Base-by-base conservation (phyloP, 257 asterid genomes). In the Cinchona pubescens region DNA sequence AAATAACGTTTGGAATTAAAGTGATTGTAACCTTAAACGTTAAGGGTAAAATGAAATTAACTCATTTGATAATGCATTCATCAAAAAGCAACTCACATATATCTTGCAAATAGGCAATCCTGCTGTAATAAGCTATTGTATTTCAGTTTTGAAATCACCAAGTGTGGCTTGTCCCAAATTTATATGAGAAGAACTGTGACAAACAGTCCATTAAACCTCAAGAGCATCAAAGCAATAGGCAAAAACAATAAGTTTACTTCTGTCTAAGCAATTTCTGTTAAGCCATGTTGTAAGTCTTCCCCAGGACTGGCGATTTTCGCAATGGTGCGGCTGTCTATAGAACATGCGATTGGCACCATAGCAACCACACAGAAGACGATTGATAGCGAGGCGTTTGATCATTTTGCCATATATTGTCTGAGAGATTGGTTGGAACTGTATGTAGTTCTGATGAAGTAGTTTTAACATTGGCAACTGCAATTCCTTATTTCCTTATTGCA, bases 351-450 rank as follows among this genome's bases (percentile, higher is more conserved):
- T 37, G 53, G 67, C 75, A 81, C 82, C 30, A 42, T 63, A 11
- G 21, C 29, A 0, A 61, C 38, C 18, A 75, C 81, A 11, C 49
- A 81, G 73, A 58, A 37, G 60, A 72, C 78, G 83, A n/a, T 73
- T n/a, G 64, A 19, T 15, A 43, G 60, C 29, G 29, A 65, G 42
- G 76, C 65, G 30, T 67, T 37, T 37, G 84, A 75, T 43, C 78
- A 71, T 34, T 70, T 74, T 34, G 71, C 74, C 16, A 32, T 38
- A 30, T n/a, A 42, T 19, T 74, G 82, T n/a, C 70, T 83, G 43
- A 48, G 18, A 35, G 80, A 80, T 65, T 83, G 83, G 75, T 53
- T 77, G 76, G 81, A 80, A 18, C 35, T 78, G 40, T 83, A 80
- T 62, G 74, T 56, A 14, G n/a, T n/a, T n/a, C n/a, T n/a, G n/a